Percentiles rank a stretch among this genome's conserved stretches.
Conservation (phyloP, 768 basidiomycete genomes). For the Amanita fuliginea region DNA sequence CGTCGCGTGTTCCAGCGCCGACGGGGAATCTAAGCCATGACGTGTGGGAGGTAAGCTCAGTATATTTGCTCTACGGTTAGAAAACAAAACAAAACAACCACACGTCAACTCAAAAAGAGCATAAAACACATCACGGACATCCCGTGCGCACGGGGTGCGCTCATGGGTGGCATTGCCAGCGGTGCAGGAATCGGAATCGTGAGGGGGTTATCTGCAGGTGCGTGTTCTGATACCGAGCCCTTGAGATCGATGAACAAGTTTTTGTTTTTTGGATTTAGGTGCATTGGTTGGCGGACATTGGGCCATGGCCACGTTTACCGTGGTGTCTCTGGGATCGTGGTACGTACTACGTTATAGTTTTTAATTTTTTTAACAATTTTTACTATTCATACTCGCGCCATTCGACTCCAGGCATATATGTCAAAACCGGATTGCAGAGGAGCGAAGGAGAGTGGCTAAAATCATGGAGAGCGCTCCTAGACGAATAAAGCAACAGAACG, state of each 20-base stretch:
- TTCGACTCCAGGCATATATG: constrained; percentile 45
- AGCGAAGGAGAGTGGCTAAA: constrained; percentile 41
- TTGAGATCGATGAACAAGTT: constrained; percentile 2
- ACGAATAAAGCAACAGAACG: constrained; percentile 25
- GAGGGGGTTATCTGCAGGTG: constrained; percentile 55
- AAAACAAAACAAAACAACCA: not conserved
- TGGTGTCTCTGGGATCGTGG: constrained; percentile 64
- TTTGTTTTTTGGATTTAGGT: constrained; percentile 23
- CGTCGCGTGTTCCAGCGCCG: constrained; percentile 24
- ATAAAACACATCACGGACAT: constrained; percentile 53
- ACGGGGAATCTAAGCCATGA: constrained; percentile 28
- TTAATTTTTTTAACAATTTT: too few species aligned
- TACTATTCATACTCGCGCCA: not conserved
- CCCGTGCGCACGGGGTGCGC: constrained; percentile 67
- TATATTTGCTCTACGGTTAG: not conserved
- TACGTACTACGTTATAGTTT: too few species aligned
- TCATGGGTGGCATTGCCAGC: constrained; percentile 71
- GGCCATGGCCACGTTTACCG: constrained; percentile 65
- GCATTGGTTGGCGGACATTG: constrained; percentile 64
- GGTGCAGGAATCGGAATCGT: constrained; percentile 70
- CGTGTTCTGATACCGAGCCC: constrained; percentile 12
- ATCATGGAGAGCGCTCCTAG: constrained; percentile 54
- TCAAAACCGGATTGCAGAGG: constrained; percentile 40
- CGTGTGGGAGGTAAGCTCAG: constrained; percentile 19
- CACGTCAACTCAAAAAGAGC: constrained; percentile 28